These are phyloP conservation scores for Malus sieversii DNA, from an alignment of 306 rosid species.

Conservation along the genomic window DNA sequence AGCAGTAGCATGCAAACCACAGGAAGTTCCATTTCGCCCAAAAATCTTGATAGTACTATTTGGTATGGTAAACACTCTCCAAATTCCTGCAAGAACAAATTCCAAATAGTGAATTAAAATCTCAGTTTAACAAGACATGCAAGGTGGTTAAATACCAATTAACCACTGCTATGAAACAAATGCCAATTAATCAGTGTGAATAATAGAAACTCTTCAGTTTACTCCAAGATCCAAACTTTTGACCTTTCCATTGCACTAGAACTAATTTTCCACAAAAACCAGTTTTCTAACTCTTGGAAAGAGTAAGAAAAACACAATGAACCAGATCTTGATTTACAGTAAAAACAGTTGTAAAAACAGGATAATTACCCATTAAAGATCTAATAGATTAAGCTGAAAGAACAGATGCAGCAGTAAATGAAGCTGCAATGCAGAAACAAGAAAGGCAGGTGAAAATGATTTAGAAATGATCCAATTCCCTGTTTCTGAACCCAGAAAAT, in stretches of 20 bases:
- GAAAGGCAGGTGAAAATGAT: background rate
- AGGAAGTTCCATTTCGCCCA: slow-evolving; percentile 42
- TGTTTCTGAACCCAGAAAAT: background rate
- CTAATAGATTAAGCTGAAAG: slow-evolving; percentile 9
- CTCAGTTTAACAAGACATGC: slow-evolving; percentile 7
- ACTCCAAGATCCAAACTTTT: slow-evolving; percentile 7
- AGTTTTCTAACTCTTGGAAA: background rate
- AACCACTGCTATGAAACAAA: background rate
- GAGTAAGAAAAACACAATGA: background rate
- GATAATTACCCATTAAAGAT: slow-evolving; percentile 11
- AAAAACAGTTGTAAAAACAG: background rate
- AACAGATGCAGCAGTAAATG: slow-evolving; percentile 23
- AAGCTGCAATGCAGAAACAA: background rate
- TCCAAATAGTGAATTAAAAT: slow-evolving; percentile 20
- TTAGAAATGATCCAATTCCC: slow-evolving; percentile 8
- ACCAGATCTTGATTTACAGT: slow-evolving; percentile 39
- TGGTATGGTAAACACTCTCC: too few species aligned
- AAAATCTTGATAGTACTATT: slow-evolving; percentile 1
- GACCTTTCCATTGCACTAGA: background rate
- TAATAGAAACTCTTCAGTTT: background rate
- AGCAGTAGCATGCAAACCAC: slow-evolving; percentile 40
- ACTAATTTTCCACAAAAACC: background rate
- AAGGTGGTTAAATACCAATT: background rate
- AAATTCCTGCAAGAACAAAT: slow-evolving; percentile 50
- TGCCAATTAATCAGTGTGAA: slow-evolving; percentile 9